These are phyloP conservation scores for Verticillium nonalfalfae DNA, from an alignment of 2,329 filamentous ascomycete genomes.

Conservation along the genomic window DNA sequence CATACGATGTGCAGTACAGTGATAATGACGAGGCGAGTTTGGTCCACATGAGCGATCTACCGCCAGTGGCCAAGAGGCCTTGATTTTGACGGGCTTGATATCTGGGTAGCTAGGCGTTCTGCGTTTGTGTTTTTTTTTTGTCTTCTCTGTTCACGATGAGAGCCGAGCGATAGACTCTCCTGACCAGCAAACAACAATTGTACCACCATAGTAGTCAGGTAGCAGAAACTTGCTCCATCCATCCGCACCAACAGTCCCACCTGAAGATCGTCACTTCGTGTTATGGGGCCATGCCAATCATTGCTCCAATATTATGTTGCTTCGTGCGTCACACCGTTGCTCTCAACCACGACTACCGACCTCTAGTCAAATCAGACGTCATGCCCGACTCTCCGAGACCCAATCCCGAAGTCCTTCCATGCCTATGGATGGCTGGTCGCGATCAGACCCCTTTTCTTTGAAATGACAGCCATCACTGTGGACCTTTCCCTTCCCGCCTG, in stretches of 20 bases:
- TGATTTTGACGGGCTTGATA: background rate
- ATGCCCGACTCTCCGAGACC: background rate
- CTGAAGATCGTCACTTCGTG: too few relatives aligned
- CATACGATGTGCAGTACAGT: slow-evolving; percentile 26
- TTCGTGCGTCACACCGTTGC: background rate
- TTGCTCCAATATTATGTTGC: background rate
- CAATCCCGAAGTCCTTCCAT: background rate
- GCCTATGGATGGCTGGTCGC: background rate
- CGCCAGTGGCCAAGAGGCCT: background rate
- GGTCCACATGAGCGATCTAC: slow-evolving; percentile 20
- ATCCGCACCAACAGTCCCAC: background rate
- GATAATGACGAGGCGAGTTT: slow-evolving; percentile 21
- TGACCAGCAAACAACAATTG: background rate
- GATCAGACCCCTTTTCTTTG: background rate
- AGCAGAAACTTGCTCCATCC: background rate
- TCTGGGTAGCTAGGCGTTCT: background rate
- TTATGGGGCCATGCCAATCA: too few relatives aligned
- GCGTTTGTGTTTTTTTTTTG: background rate
- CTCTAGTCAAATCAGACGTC: background rate
- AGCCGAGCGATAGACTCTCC: background rate
- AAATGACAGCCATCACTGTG: background rate
- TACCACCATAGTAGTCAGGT: background rate
- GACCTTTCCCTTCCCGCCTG: background rate
- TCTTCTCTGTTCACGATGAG: background rate
- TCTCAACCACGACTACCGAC: background rate